These are phyloP conservation scores for Lasiosphaeris hirsuta DNA, from an alignment of 495 filamentous ascomycete species.

Conservation along the genomic window DNA sequence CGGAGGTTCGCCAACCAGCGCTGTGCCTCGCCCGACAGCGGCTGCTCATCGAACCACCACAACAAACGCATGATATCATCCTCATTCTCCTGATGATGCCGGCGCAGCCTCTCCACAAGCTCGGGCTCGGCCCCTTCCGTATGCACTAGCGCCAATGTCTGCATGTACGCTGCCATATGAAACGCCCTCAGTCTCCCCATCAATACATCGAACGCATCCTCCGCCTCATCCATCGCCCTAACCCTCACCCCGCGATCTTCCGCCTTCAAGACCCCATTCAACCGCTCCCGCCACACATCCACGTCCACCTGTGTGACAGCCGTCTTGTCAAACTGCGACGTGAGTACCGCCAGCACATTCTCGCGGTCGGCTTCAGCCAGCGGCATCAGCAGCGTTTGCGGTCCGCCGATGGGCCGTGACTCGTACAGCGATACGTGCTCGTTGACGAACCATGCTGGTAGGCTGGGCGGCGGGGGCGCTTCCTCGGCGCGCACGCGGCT, in stretches of 20 bases:
- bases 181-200: neutral
- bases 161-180: slow-evolving; percentile 15
- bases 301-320: slow-evolving; percentile 17
- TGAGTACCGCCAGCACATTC: slow-evolving; percentile 8
- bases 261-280: neutral
- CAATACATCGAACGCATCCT: neutral
- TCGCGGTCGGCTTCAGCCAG: slow-evolving; percentile 15
- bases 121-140: slow-evolving; percentile 1
- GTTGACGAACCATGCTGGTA: slow-evolving; percentile 45
- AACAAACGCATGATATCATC: slow-evolving; percentile 5
- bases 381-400: slow-evolving; percentile 10
- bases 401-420: slow-evolving; percentile 13
- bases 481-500: slow-evolving; percentile 38
- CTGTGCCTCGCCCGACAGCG: slow-evolving; percentile 11
- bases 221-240: neutral
- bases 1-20: slow-evolving; percentile 23
- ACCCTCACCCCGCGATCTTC: neutral
- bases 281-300: slow-evolving; percentile 5
- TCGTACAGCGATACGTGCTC: slow-evolving; percentile 29
- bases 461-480: slow-evolving; percentile 37
- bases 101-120: slow-evolving; percentile 19
- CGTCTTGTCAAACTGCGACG: slow-evolving; percentile 9
- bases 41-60: slow-evolving; percentile 14
- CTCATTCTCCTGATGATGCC: slow-evolving; percentile 9
- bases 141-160: slow-evolving; percentile 16